phyloP scores from a whole-genome alignment of 2,329 filamentous ascomycete genomes.

The Ceratocystis albifundus region DNA sequence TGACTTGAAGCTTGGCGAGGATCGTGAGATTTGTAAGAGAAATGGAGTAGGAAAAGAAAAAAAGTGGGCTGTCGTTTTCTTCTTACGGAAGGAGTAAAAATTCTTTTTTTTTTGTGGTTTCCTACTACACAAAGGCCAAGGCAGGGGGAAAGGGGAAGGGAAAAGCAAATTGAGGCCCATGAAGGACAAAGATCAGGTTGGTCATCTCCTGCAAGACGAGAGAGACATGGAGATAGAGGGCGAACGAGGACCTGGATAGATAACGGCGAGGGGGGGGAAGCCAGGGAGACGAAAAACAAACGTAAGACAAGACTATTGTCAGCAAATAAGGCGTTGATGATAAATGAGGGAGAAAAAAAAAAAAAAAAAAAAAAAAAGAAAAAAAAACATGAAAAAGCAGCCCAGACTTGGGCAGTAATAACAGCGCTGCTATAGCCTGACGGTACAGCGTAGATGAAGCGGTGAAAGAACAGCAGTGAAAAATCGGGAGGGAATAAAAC shows the following conservation, averaged over 20 bases:
- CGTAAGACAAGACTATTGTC: background rate
- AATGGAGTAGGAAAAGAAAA: background rate
- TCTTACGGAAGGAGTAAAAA: background rate
- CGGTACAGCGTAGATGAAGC: background rate
- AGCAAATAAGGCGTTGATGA: no score
- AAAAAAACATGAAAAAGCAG: background rate
- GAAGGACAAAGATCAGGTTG: background rate
- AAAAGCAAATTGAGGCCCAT: constrained; percentile 11
- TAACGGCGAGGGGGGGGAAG: background rate
- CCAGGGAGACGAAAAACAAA: background rate
- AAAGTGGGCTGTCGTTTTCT: background rate
- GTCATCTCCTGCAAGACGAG: background rate
- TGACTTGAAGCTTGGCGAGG: background rate
- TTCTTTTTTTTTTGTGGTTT: background rate
- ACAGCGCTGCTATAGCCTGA: background rate
- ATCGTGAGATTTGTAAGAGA: constrained; percentile 8
- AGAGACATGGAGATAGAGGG: background rate
- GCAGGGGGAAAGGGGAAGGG: background rate
- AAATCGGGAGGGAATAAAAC: background rate
- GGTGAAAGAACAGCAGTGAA: background rate
- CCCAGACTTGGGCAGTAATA: background rate
- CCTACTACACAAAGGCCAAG: background rate
- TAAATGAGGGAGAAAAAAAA: no score
- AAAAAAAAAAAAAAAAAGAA: no score
- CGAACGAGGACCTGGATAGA: background rate